Evolutionary conservation across 2,329 filamentous ascomycete species (phyloP).

Genomic region (Epichloe brachyelytri): DNA sequence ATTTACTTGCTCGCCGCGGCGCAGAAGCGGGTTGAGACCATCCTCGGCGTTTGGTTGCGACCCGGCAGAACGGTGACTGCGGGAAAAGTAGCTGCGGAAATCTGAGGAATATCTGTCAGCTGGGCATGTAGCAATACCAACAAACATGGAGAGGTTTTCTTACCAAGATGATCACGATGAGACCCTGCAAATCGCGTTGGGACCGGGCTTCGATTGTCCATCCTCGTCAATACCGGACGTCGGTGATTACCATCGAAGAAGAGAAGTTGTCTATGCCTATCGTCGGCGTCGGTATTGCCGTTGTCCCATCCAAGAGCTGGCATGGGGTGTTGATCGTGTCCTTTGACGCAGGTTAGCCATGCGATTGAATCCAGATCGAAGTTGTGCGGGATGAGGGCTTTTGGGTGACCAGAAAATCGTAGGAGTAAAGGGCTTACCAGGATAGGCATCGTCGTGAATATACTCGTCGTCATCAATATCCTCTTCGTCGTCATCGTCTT

Average conservation of each 20-base stretch:
- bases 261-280: constrained; percentile 32
- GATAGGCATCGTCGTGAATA: constrained; percentile 46
- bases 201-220: constrained; percentile 43
- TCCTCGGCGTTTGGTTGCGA: constrained; percentile 56
- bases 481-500: constrained; percentile 52
- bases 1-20: constrained; percentile 38
- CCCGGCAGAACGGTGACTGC: constrained; percentile 40
- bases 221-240: constrained; percentile 20
- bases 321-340: constrained; percentile 22
- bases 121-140: not conserved
- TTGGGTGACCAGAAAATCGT: not conserved
- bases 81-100: constrained; percentile 35
- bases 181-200: constrained; percentile 40
- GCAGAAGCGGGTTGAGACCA: constrained; percentile 74
- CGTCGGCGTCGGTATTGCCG: constrained; percentile 37
- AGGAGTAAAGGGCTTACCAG: constrained; percentile 29
- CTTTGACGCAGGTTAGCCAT: not conserved
- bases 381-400: not conserved
- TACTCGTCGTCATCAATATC: constrained; percentile 57
- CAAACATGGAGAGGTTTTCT: constrained; percentile 7
- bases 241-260: constrained; percentile 38
- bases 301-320: constrained; percentile 46
- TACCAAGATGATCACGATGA: constrained; percentile 40
- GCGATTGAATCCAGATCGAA: not conserved
- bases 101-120: constrained; percentile 16